Percentiles rank a stretch among this genome's conserved stretches.
Evolutionary conservation across 768 basidiomycete genomes (phyloP).

Genomic region (Mycena metata): DNA sequence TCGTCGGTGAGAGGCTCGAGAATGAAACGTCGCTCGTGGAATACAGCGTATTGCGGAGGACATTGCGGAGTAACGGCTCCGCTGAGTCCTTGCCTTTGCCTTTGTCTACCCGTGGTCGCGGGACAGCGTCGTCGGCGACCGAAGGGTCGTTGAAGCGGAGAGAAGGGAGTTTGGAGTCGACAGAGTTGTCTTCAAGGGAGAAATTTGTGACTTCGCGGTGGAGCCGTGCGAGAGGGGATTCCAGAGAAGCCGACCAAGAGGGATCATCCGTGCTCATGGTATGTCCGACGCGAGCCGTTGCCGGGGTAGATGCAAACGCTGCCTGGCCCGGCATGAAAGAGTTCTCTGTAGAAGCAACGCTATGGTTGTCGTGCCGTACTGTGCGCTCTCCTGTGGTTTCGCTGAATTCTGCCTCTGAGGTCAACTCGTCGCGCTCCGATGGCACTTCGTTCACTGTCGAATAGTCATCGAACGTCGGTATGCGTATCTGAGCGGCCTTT

Average conservation of each 20-base stretch:
- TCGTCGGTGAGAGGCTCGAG: conserved; percentile 48
- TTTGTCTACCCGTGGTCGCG: conserved; percentile 50
- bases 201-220: conserved; percentile 74
- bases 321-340: conserved; percentile 83
- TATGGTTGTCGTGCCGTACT: conserved; percentile 52
- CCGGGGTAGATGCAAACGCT: conserved; percentile 86
- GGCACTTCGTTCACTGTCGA: conserved; percentile 67
- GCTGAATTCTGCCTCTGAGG: conserved; percentile 45
- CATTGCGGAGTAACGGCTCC: conserved; percentile 60
- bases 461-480: conserved; percentile 80
- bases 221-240: conserved; percentile 79
- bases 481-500: conserved; percentile 88
- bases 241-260: conserved; percentile 81
- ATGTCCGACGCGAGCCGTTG: conserved; percentile 58
- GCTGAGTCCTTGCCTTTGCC: conserved; percentile 62
- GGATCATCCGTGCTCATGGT: conserved; percentile 60
- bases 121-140: conserved; percentile 31
- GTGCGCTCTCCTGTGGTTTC: conserved; percentile 38
- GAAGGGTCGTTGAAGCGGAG: conserved; percentile 34
- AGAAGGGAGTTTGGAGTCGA: conserved; percentile 38
- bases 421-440: conserved; percentile 53
- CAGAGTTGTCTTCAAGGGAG: conserved; percentile 55
- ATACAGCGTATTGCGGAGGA: conserved; percentile 66
- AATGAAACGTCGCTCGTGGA: conserved; percentile 54
- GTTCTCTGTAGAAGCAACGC: conserved; percentile 68